A percentile compares a stretch with the other conserved stretches of the same genome.
These are phyloP conservation scores for Eleusine indica DNA, from an alignment of 176 grass and related monocot genomes.

Conservation along the genomic window DNA sequence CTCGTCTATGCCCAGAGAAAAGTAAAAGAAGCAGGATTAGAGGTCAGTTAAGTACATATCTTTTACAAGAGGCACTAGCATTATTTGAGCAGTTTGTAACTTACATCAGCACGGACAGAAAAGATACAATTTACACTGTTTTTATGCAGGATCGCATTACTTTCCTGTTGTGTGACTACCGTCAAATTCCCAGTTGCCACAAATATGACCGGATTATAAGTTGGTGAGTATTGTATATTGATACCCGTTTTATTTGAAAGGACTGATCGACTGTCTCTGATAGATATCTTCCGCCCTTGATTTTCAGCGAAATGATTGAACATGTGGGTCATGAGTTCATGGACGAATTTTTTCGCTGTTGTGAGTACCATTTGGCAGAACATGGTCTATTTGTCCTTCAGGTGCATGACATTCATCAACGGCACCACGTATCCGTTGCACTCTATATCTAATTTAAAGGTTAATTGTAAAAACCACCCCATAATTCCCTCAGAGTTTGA, in stretches of 20 bases:
- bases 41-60: conserved; percentile 41
- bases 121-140: not conserved
- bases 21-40: conserved; percentile 74
- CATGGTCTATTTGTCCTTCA: conserved; percentile 79
- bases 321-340: conserved; percentile 84
- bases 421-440: too few species aligned
- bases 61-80: not conserved
- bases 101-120: not conserved
- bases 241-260: not conserved
- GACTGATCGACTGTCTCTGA: not conserved
- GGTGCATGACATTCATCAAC: conserved; percentile 26
- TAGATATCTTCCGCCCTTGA: not conserved
- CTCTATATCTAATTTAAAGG: too few species aligned
- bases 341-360: conserved; percentile 77
- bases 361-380: conserved; percentile 63
- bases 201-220: conserved; percentile 86
- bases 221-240: conserved; percentile 45
- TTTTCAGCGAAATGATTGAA: conserved; percentile 83
- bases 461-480: too few species aligned
- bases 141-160: conserved; percentile 60
- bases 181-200: conserved; percentile 49
- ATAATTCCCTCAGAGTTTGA: too few species aligned
- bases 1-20: conserved; percentile 60
- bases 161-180: conserved; percentile 82
- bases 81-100: not conserved